These are phyloP conservation scores for Epichloe aotearoae DNA, from an alignment of 2,329 filamentous ascomycete genomes.

Conservation along the genomic window DNA sequence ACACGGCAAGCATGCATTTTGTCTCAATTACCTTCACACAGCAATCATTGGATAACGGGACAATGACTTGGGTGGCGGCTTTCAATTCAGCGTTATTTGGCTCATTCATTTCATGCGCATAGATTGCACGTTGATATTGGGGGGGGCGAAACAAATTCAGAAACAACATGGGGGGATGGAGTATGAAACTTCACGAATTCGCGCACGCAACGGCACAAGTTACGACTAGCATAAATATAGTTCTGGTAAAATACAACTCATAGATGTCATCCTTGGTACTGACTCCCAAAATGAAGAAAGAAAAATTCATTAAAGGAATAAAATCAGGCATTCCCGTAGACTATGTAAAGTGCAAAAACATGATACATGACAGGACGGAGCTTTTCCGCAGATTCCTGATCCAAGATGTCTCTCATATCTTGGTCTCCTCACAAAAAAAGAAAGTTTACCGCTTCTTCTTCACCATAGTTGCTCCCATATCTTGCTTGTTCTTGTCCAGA, in stretches of 20 bases:
- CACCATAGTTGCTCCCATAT: too few species aligned
- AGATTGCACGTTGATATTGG: not conserved
- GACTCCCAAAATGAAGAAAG: too few species aligned
- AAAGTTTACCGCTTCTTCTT: not conserved
- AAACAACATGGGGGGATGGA: not conserved
- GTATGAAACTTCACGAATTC: not conserved
- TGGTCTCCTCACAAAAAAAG: not conserved
- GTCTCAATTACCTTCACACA: not conserved
- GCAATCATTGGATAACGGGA: not conserved
- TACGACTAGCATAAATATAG: not conserved
- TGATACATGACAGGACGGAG: constrained; percentile 5
- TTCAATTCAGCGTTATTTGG: not conserved
- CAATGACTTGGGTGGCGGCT: not conserved
- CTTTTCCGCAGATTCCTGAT: not conserved
- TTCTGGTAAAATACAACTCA: not conserved
- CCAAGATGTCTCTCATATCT: not conserved
- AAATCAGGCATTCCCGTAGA: not conserved
- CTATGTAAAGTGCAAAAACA: not conserved
- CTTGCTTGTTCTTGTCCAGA: too few species aligned
- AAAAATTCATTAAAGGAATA: not conserved
- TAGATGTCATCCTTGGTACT: too few species aligned
- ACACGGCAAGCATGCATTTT: not conserved
- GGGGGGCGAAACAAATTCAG: too few species aligned
- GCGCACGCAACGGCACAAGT: not conserved
- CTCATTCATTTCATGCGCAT: not conserved